A percentile compares a stretch with the other conserved stretches of the same genome.
Conservation (phyloP, 202 grass and related monocot genomes). For the Miscanthus sacchariflorus region DNA sequence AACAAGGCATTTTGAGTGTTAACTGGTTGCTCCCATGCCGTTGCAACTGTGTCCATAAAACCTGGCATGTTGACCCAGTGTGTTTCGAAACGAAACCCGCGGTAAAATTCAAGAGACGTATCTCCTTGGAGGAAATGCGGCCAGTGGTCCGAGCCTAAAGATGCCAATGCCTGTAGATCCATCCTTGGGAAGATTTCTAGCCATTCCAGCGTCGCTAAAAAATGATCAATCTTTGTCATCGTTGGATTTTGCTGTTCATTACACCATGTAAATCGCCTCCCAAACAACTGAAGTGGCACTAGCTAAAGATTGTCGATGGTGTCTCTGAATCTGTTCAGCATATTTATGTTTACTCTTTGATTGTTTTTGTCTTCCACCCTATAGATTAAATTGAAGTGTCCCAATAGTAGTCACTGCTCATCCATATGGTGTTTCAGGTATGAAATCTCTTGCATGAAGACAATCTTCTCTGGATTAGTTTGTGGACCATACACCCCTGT, state of each 20-base stretch:
- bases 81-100: background rate
- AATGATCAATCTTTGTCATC: background rate
- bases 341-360: too few species aligned
- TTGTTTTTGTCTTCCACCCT: too few species aligned
- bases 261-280: background rate
- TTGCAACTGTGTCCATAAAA: background rate
- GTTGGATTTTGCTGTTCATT: background rate
- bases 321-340: too few species aligned
- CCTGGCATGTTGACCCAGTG: background rate
- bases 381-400: too few species aligned
- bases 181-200: rapidly evolving
- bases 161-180: background rate
- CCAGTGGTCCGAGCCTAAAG: background rate
- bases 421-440: too few species aligned
- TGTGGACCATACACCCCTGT: too few species aligned
- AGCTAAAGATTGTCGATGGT: too few species aligned
- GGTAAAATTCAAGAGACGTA: background rate
- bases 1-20: background rate
- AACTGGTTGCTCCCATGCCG: background rate
- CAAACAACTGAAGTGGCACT: background rate
- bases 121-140: background rate
- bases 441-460: too few species aligned
- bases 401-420: too few species aligned
- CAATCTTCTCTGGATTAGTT: too few species aligned
- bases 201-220: background rate